These are phyloP conservation scores for Pleurotus eryngii DNA, from an alignment of 768 basidiomycete species.

Conservation along the genomic window DNA sequence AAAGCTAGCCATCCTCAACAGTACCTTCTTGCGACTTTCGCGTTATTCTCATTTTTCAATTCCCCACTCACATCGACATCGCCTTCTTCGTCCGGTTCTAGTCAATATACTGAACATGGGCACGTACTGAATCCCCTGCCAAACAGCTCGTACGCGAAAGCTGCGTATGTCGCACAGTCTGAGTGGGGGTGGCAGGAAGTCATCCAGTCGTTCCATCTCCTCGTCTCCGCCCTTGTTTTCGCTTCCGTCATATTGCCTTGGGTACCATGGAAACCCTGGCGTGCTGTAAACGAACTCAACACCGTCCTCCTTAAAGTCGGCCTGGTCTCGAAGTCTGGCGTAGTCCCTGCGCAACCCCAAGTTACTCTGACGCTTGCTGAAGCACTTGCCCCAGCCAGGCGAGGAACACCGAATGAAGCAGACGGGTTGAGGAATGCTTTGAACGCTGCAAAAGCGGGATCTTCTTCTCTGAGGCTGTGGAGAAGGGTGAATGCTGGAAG, in stretches of 20 bases:
- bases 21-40: slow-evolving; percentile 80
- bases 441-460: slow-evolving; percentile 8
- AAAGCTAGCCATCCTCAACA: slow-evolving; percentile 41
- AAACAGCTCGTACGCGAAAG: slow-evolving; percentile 20
- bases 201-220: slow-evolving; percentile 62
- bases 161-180: slow-evolving; percentile 13
- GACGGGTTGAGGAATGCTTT: slow-evolving; percentile 35
- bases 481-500: slow-evolving; percentile 15
- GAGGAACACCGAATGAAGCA: slow-evolving; percentile 36
- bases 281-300: not conserved
- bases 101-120: slow-evolving; percentile 40
- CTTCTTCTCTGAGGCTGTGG: slow-evolving; percentile 9
- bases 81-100: slow-evolving; percentile 25
- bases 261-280: slow-evolving; percentile 12
- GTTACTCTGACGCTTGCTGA: slow-evolving; percentile 20
- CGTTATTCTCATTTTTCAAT: slow-evolving; percentile 84
- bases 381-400: slow-evolving; percentile 26
- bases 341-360: not conserved
- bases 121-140: slow-evolving; percentile 45
- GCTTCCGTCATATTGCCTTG: slow-evolving; percentile 50
- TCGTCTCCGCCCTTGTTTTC: slow-evolving; percentile 63
- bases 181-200: slow-evolving; percentile 48
- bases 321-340: not conserved
- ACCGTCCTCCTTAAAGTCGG: not conserved
- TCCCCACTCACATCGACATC: slow-evolving; percentile 55